Evolutionary conservation across 495 filamentous ascomycete genomes (phyloP).

Genomic region (Parachaetomium inaequale): DNA sequence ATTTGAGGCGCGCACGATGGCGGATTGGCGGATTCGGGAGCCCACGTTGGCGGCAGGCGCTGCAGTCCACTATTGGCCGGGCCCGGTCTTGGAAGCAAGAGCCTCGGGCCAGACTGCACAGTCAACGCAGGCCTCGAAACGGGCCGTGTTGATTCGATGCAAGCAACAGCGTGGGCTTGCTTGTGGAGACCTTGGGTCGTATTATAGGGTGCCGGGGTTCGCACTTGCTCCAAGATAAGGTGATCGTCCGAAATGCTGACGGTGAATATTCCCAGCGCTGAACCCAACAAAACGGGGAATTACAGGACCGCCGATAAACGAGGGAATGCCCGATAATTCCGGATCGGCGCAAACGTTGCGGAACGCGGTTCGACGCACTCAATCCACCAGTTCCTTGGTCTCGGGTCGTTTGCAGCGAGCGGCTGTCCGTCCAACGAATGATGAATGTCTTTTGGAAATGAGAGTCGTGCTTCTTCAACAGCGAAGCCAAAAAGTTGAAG

Average conservation of each 20-base stretch:
- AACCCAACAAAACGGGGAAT: slow-evolving; percentile 3
- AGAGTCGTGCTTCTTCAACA: not conserved
- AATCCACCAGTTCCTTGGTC: no score
- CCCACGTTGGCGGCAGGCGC: slow-evolving; percentile 6
- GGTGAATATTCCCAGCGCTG: not conserved
- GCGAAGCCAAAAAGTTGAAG: no score
- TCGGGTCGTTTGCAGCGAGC: no score
- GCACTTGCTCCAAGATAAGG: not conserved
- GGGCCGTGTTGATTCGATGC: slow-evolving; percentile 23
- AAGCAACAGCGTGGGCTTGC: not conserved
- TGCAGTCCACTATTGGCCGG: slow-evolving; percentile 22
- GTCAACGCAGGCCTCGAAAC: slow-evolving; percentile 21
- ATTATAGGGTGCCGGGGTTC: not conserved
- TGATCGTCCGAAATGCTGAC: not conserved
- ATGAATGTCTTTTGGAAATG: no score
- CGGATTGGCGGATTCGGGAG: slow-evolving; percentile 10
- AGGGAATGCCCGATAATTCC: slow-evolving; percentile 1
- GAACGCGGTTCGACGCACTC: no score
- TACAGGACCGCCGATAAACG: not conserved
- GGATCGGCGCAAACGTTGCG: slow-evolving; percentile 11
- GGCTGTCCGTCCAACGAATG: no score
- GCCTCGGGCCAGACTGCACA: slow-evolving; percentile 7
- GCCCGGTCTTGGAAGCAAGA: not conserved
- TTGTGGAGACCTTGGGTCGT: not conserved
- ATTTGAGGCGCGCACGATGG: not conserved